phyloP scores from a whole-genome alignment of 495 filamentous ascomycete genomes.

The Corynascus novoguineensis region DNA sequence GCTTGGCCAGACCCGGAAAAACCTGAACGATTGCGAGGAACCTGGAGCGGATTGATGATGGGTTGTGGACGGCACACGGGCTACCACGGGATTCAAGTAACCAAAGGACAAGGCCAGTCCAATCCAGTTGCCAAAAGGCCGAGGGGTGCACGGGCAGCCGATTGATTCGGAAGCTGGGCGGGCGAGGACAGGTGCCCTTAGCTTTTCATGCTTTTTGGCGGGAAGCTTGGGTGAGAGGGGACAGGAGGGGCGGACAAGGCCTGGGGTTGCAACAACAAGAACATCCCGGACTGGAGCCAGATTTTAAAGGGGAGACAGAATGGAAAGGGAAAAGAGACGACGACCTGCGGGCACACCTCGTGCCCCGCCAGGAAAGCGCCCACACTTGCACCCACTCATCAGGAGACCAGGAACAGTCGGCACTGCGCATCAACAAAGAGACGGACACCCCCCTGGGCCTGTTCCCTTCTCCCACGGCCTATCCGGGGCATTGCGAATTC shows the following conservation, averaged over 20 bases:
- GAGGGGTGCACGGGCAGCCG: slow-evolving; percentile 4
- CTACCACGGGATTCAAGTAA: too few relatives aligned
- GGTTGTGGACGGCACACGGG: background rate
- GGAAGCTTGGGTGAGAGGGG: slow-evolving; percentile 2
- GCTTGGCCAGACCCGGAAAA: slow-evolving; percentile 5
- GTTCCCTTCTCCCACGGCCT: background rate
- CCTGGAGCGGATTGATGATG: background rate
- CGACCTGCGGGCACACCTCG: background rate
- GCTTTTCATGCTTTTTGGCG: slow-evolving; percentile 10
- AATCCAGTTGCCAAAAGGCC: too few relatives aligned
- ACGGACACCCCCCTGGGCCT: background rate
- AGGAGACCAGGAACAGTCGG: background rate
- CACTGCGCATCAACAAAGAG: slow-evolving; percentile 1
- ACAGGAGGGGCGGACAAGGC: slow-evolving; percentile 1
- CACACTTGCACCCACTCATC: background rate
- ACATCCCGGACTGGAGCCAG: background rate
- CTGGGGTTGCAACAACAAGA: background rate
- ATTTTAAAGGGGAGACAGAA: background rate
- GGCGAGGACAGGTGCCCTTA: slow-evolving; percentile 1
- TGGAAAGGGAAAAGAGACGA: too few relatives aligned
- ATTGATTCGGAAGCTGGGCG: slow-evolving; percentile 2
- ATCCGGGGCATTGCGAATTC: background rate
- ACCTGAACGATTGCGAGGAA: background rate
- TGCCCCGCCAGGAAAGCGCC: background rate
- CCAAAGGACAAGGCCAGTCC: too few relatives aligned